phyloP scores from a whole-genome alignment of 257 asterid genomes.

The Solanum neorickii region DNA sequence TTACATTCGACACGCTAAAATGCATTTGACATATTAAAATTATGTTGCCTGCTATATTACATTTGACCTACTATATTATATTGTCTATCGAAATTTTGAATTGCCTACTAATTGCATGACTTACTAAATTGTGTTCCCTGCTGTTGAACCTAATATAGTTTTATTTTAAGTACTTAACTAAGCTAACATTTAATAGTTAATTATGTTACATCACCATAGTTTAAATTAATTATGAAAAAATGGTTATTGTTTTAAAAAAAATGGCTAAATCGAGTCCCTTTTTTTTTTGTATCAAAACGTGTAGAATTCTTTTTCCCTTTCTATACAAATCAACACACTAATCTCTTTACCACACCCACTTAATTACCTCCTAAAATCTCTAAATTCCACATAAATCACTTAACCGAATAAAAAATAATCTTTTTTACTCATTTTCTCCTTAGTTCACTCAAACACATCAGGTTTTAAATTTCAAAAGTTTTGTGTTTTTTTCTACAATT shows the following conservation, averaged over 20 bases:
- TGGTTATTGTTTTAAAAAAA: not conserved
- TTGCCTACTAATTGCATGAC: not conserved
- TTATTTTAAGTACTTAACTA: not conserved
- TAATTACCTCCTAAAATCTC: not conserved
- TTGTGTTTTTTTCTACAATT: not conserved
- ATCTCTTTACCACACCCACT: not conserved
- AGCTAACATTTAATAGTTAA: not conserved
- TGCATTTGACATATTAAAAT: not conserved
- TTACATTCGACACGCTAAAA: not conserved
- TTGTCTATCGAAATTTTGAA: not conserved
- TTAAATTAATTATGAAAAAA: not conserved
- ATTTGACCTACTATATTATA: not conserved
- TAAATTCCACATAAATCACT: not conserved
- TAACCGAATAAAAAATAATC: too few species aligned
- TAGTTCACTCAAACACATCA: not conserved
- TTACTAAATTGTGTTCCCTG: not conserved
- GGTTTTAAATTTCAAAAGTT: not conserved
- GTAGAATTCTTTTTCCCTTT: not conserved
- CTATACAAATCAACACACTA: not conserved
- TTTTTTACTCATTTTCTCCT: not conserved
- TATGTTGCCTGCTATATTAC: not conserved
- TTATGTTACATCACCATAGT: not conserved
- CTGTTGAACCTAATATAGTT: not conserved
- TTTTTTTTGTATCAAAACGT: too few species aligned
- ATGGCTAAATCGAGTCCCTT: not conserved